A percentile compares a stretch with the other conserved stretches of the same genome.
These are phyloP conservation scores for Penicillium cinerascens DNA, from an alignment of 495 filamentous ascomycete genomes.

Conservation along the genomic window DNA sequence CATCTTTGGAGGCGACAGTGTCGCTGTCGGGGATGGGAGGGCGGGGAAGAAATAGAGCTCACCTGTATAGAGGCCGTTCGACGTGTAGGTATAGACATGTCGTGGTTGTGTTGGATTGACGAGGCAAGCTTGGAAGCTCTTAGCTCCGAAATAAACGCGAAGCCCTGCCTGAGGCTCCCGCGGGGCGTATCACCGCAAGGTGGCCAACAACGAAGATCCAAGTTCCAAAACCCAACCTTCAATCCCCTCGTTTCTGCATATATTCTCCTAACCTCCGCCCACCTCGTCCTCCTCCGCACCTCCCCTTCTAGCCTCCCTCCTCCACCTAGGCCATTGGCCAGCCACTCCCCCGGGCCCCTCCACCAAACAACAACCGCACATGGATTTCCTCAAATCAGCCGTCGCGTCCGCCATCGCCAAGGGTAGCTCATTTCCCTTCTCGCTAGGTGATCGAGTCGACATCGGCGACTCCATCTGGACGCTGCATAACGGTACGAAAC, in stretches of 20 bases:
- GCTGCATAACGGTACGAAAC: slow-evolving; percentile 84
- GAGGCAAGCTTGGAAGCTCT: neutral
- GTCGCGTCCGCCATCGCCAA: slow-evolving; percentile 95
- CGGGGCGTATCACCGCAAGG: neutral
- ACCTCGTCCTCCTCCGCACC: neutral
- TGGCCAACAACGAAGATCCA: neutral
- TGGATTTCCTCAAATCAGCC: slow-evolving; percentile 98
- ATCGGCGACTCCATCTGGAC: slow-evolving; percentile 88
- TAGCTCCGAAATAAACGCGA: neutral
- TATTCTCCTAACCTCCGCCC: neutral
- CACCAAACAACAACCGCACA: slow-evolving; percentile 37
- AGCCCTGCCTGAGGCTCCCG: neutral
- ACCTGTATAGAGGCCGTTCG: neutral
- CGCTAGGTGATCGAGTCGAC: slow-evolving; percentile 86
- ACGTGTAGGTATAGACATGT: neutral
- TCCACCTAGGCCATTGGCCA: slow-evolving; percentile 6
- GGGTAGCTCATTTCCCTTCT: slow-evolving; percentile 86
- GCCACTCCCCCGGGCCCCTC: slow-evolving; percentile 3
- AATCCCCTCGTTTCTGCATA: neutral
- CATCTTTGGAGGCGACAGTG: slow-evolving; percentile 51
- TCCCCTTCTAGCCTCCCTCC: neutral
- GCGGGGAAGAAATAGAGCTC: neutral
- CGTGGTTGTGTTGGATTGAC: neutral
- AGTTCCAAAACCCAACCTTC: neutral
- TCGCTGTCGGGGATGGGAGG: neutral